These are phyloP conservation scores for Euphorbia tirucalli DNA, from an alignment of 345 rosid genomes.

Conservation along the genomic window DNA sequence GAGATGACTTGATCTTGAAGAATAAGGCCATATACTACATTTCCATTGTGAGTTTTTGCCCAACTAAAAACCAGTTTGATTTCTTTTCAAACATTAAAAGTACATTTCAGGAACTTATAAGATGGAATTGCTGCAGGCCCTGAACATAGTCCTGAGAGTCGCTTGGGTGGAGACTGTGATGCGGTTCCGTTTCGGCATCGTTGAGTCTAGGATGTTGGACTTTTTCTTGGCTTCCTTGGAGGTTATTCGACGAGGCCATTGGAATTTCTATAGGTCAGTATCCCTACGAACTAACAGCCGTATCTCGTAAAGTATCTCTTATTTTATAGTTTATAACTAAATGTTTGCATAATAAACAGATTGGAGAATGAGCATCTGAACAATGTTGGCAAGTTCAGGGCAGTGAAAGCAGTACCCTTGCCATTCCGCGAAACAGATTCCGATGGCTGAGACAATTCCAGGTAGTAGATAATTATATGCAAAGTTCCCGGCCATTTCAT, in stretches of 20 bases:
- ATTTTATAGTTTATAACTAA: not conserved
- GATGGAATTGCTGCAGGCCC: slow-evolving; percentile 45
- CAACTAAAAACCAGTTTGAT: no score
- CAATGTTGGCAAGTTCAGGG: slow-evolving; percentile 84
- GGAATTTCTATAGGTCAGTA: slow-evolving; percentile 85
- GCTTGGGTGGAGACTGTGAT: slow-evolving; percentile 82
- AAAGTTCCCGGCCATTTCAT: not conserved
- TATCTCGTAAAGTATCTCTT: not conserved
- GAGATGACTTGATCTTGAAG: slow-evolving; percentile 77
- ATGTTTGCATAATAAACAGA: slow-evolving; percentile 37
- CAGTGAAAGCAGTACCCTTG: slow-evolving; percentile 82
- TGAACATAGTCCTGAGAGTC: slow-evolving; percentile 71
- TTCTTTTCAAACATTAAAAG: not conserved
- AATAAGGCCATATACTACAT: slow-evolving; percentile 63
- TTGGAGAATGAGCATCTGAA: slow-evolving; percentile 90
- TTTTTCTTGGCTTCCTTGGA: slow-evolving; percentile 85
- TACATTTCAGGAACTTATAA: not conserved
- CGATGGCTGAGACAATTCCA: slow-evolving; percentile 37
- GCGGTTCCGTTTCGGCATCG: slow-evolving; percentile 43
- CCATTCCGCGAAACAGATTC: slow-evolving; percentile 77
- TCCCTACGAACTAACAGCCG: not conserved
- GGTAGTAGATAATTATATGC: no score
- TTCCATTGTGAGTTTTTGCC: slow-evolving; percentile 62
- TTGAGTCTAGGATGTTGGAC: slow-evolving; percentile 65
- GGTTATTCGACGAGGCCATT: slow-evolving; percentile 89